Evolutionary conservation across 1,284 basidiomycete species (phyloP).

Genomic region (Moesziomyces sp.): DNA sequence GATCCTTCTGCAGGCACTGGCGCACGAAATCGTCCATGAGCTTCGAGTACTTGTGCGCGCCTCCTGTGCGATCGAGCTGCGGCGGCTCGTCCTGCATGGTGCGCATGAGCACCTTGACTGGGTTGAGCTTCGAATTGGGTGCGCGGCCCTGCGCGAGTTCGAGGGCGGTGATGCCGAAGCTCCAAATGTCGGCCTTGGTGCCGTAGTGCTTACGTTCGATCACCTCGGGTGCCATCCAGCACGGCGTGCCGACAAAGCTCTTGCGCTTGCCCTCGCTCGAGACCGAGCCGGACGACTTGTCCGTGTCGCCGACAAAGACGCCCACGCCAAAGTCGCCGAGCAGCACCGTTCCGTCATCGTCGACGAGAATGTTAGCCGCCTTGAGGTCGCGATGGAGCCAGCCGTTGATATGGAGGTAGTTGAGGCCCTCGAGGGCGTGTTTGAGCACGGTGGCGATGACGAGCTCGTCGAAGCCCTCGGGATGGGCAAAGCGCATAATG

Average conservation of each 20-base stretch:
- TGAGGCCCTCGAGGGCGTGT: slow-evolving; percentile 83
- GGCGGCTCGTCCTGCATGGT: slow-evolving; percentile 72
- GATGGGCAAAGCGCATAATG: slow-evolving; percentile 84
- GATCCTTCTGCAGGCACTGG: slow-evolving; percentile 84
- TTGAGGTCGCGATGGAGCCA: slow-evolving; percentile 87
- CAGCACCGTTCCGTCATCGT: slow-evolving; percentile 79
- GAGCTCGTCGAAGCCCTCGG: slow-evolving; percentile 86
- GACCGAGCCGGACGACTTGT: slow-evolving; percentile 25
- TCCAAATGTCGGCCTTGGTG: slow-evolving; percentile 87
- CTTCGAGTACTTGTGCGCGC: slow-evolving; percentile 81
- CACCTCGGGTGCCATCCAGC: slow-evolving; percentile 93
- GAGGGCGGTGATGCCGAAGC: slow-evolving; percentile 85
- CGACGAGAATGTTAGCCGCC: slow-evolving; percentile 81
- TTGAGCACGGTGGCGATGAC: slow-evolving; percentile 83
- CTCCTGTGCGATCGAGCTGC: slow-evolving; percentile 77
- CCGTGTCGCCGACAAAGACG: slow-evolving; percentile 76
- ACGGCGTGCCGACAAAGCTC: slow-evolving; percentile 90
- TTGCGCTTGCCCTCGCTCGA: slow-evolving; percentile 73
- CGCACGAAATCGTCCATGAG: slow-evolving; percentile 83
- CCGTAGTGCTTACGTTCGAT: slow-evolving; percentile 84
- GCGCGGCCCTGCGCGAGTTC: slow-evolving; percentile 85
- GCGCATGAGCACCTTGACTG: slow-evolving; percentile 79
- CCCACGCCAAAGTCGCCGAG: slow-evolving; percentile 88
- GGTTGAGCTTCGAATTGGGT: slow-evolving; percentile 79
- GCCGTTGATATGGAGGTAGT: slow-evolving; percentile 87